Conservation (phyloP, 805 yeast species). For the Clavispora fructus region DNA sequence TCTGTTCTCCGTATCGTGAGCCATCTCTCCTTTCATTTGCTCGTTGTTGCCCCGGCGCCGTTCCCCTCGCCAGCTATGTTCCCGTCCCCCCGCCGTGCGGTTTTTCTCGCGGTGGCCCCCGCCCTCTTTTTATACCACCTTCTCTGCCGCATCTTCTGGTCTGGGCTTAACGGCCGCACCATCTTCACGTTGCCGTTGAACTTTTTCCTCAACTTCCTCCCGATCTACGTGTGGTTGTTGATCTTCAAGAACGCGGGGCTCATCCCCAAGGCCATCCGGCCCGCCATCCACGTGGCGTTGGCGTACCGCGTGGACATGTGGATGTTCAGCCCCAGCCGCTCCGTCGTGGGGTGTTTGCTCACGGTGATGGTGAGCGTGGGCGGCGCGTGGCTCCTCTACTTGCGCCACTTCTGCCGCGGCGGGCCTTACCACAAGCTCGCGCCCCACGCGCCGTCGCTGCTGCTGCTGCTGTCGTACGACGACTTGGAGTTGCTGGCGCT, state of each 20-base stretch:
- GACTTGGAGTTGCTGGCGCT: background rate
- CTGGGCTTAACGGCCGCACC: slow-evolving; percentile 34
- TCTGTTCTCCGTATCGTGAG: too few relatives aligned
- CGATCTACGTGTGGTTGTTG: slow-evolving; percentile 49
- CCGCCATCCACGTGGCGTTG: slow-evolving; percentile 45
- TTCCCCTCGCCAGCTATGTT: background rate
- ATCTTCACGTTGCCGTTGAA: slow-evolving; percentile 35
- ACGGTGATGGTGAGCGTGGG: background rate
- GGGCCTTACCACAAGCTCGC: background rate
- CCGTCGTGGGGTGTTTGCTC: slow-evolving; percentile 2
- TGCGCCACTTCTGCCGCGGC: slow-evolving; percentile 15
- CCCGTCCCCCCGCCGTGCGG: background rate
- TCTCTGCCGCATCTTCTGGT: slow-evolving; percentile 15
- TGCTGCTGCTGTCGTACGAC: background rate
- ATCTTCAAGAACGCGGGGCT: slow-evolving; percentile 56
- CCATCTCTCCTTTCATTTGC: background rate
- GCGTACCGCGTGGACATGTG: slow-evolving; percentile 39
- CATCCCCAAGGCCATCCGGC: slow-evolving; percentile 52
- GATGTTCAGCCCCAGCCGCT: slow-evolving; percentile 22
- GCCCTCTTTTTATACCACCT: slow-evolving; percentile 5
- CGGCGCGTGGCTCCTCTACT: slow-evolving; percentile 8
- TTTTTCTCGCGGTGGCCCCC: background rate
- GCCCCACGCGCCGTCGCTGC: background rate
- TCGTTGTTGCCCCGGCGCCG: background rate
- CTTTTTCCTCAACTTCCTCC: slow-evolving; percentile 47